Evolutionary conservation across 2,329 filamentous ascomycete species (phyloP).

Genomic region (Colletotrichum lupini): DNA sequence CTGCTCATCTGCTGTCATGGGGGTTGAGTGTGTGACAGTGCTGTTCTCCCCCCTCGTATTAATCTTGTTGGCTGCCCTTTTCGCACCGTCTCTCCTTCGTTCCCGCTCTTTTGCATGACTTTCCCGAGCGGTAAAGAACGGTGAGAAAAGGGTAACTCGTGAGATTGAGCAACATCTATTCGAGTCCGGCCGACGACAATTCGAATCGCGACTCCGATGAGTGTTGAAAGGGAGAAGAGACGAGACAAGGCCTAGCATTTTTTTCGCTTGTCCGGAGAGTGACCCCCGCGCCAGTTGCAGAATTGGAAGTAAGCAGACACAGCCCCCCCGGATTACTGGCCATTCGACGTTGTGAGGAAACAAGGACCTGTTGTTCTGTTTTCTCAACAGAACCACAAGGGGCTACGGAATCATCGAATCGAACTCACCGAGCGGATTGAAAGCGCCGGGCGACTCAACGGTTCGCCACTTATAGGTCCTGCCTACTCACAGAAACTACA

Average conservation of each 20-base stretch:
- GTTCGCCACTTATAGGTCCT: not conserved
- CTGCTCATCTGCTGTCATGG: not conserved
- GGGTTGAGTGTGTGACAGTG: slow-evolving; percentile 22
- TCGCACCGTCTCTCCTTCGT: not conserved
- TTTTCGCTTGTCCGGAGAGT: not conserved
- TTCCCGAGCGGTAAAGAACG: slow-evolving; percentile 2
- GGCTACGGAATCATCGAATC: not conserved
- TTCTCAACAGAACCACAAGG: slow-evolving; percentile 1
- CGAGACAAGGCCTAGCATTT: not conserved
- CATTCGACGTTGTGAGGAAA: slow-evolving; percentile 3
- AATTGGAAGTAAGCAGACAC: slow-evolving; percentile 19
- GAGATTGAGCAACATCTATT: not conserved
- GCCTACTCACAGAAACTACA: not conserved
- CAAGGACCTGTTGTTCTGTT: not conserved
- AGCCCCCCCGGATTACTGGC: slow-evolving; percentile 13
- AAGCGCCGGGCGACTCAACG: not conserved
- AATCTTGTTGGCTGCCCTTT: slow-evolving; percentile 22
- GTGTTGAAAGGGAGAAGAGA: not conserved
- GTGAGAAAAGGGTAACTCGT: not conserved
- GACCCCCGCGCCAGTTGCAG: slow-evolving; percentile 6
- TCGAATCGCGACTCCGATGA: not conserved
- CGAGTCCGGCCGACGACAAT: not conserved
- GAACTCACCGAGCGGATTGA: not conserved
- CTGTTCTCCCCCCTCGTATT: slow-evolving; percentile 20
- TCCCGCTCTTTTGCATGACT: slow-evolving; percentile 28